These are phyloP conservation scores for Periconia macrospinosa DNA, from an alignment of 2,329 filamentous ascomycete genomes.

Conservation along the genomic window DNA sequence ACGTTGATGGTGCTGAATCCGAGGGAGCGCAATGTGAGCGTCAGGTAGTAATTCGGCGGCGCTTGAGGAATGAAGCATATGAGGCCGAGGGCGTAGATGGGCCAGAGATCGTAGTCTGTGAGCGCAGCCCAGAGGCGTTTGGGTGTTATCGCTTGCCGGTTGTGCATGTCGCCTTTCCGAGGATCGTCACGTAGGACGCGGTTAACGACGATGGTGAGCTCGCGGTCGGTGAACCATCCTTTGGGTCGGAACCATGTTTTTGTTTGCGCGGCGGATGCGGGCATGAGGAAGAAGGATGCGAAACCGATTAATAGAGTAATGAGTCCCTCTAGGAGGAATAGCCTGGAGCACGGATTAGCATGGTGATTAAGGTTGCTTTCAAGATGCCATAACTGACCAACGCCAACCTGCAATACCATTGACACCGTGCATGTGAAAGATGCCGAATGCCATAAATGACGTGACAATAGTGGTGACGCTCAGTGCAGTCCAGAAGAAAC, in stretches of 20 bases:
- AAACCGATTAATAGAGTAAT: conserved; percentile 16
- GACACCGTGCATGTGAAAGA: conserved; percentile 47
- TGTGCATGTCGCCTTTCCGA: conserved; percentile 58
- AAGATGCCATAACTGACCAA: conserved; percentile 51
- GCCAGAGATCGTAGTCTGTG: conserved; percentile 25
- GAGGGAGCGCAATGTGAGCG: conserved; percentile 17
- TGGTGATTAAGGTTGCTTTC: conserved; percentile 39
- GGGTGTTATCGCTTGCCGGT: conserved; percentile 50
- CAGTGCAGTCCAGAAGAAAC: conserved; percentile 65
- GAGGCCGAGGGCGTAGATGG: conserved; percentile 29
- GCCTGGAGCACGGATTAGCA: conserved; percentile 7
- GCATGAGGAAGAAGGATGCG: conserved; percentile 29
- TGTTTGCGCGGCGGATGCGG: conserved; percentile 52
- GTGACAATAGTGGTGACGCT: conserved; percentile 49
- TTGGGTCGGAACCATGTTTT: conserved; percentile 52
- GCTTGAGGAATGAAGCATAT: conserved; percentile 20
- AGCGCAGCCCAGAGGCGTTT: conserved; percentile 5
- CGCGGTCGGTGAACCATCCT: conserved; percentile 65
- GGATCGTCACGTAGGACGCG: conserved; percentile 57
- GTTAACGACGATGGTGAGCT: conserved; percentile 69
- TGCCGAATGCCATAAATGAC: conserved; percentile 50
- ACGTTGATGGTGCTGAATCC: conserved; percentile 44
- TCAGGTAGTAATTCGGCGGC: conserved; percentile 21
- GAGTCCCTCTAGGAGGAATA: conserved; percentile 5
- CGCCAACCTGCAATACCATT: conserved; percentile 50